These are phyloP conservation scores for Neurospora sublineolata DNA, from an alignment of 495 filamentous ascomycete species.

Conservation along the genomic window DNA sequence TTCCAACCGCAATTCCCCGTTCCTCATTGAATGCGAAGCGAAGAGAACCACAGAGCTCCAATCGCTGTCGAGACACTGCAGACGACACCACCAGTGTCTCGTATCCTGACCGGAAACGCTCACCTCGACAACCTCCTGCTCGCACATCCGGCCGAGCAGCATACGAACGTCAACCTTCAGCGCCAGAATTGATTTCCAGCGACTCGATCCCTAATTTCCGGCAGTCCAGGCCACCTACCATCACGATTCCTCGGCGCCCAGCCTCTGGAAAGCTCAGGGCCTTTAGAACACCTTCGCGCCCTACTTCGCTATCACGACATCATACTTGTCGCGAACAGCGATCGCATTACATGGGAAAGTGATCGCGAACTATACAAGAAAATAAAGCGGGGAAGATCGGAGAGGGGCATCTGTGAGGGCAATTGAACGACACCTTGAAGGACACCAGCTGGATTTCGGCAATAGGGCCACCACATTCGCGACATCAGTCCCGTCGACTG, in stretches of 20 bases:
- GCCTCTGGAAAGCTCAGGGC: conserved; percentile 7
- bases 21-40: background rate
- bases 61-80: background rate
- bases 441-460: background rate
- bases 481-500: background rate
- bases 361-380: background rate
- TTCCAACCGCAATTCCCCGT: background rate
- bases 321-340: background rate
- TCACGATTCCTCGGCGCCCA: conserved; percentile 26
- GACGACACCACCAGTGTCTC: background rate
- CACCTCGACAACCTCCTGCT: background rate
- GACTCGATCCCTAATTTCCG: background rate
- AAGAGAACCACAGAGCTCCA: background rate
- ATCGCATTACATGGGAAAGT: background rate
- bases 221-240: conserved; percentile 3
- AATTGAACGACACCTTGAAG: background rate
- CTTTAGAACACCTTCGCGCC: background rate
- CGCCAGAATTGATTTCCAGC: background rate
- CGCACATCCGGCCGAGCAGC: background rate
- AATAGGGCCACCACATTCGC: background rate
- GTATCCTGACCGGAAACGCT: background rate
- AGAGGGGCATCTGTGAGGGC: background rate
- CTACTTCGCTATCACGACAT: background rate
- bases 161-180: background rate
- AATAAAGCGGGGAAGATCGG: background rate